These are phyloP conservation scores for Claviceps fusiformis DNA, from an alignment of 2,329 filamentous ascomycete species.

Conservation along the genomic window DNA sequence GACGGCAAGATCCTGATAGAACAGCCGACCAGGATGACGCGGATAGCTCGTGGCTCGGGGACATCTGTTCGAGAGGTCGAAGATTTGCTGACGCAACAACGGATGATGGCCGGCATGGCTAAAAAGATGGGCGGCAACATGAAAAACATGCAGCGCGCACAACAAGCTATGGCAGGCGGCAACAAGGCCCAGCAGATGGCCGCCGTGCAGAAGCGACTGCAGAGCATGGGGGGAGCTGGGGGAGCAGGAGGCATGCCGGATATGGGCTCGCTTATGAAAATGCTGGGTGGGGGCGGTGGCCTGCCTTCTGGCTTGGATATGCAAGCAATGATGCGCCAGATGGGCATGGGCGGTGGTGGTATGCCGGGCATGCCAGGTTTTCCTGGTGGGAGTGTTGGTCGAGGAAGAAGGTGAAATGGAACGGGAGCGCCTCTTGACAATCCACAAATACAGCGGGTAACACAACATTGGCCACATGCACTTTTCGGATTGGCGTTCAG, in stretches of 20 bases:
- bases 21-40: conserved; percentile 83
- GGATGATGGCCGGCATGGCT: conserved; percentile 98
- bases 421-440: background rate
- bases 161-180: conserved; percentile 77
- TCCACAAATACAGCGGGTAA: no score
- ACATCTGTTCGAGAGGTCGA: conserved; percentile 83
- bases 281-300: conserved; percentile 48
- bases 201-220: conserved; percentile 91
- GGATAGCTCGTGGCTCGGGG: conserved; percentile 78
- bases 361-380: conserved; percentile 4
- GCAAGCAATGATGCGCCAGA: conserved; percentile 66
- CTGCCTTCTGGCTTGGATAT: conserved; percentile 65
- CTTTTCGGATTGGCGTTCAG: background rate
- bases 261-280: conserved; percentile 80
- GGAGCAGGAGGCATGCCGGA: conserved; percentile 61
- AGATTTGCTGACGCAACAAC: conserved; percentile 91
- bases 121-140: conserved; percentile 98
- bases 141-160: conserved; percentile 93
- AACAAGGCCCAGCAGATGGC: conserved; percentile 91
- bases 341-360: conserved; percentile 39
- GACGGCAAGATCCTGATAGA: conserved; percentile 92
- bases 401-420: conserved; percentile 14
- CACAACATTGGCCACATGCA: background rate
- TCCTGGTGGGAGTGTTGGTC: conserved; percentile 17
- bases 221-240: conserved; percentile 73